phyloP scores from a whole-genome alignment of 2,329 filamentous ascomycete species.

The Ampelomyces quisqualis region DNA sequence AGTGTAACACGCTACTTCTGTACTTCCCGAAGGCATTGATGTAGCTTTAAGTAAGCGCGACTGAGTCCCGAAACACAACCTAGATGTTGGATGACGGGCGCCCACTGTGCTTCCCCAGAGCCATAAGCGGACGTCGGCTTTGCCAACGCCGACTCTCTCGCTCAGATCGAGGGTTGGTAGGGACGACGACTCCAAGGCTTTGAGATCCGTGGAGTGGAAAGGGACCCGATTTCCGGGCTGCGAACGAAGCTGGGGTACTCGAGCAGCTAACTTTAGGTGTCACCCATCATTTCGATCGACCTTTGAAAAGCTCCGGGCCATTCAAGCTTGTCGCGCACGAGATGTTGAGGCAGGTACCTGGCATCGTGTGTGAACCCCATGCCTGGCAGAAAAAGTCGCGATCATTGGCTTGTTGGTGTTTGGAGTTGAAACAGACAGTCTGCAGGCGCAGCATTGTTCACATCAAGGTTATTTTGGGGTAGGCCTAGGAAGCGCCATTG shows the following conservation, averaged over 20 bases:
- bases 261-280: background rate
- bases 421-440: conserved; percentile 12
- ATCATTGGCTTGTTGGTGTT: conserved; percentile 10
- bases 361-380: conserved; percentile 7
- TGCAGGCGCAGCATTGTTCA: conserved; percentile 18
- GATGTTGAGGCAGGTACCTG: conserved; percentile 8
- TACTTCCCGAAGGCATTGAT: background rate
- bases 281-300: background rate
- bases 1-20: background rate
- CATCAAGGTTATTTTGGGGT: conserved; percentile 23
- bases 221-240: too few species aligned
- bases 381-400: conserved; percentile 19
- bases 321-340: background rate
- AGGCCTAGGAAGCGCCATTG: conserved; percentile 8
- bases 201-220: too few species aligned
- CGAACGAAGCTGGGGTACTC: too few species aligned
- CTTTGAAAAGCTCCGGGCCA: background rate
- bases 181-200: too few species aligned
- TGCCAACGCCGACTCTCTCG: too few species aligned
- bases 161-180: too few species aligned
- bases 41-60: background rate
- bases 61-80: background rate
- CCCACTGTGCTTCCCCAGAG: background rate
- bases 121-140: background rate
- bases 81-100: background rate